Percentiles rank a stretch among this genome's conserved stretches.
These are phyloP conservation scores for Fragilariopsis cylindrus DNA, from an alignment of 108 stramenopile species.

Conservation along the genomic window DNA sequence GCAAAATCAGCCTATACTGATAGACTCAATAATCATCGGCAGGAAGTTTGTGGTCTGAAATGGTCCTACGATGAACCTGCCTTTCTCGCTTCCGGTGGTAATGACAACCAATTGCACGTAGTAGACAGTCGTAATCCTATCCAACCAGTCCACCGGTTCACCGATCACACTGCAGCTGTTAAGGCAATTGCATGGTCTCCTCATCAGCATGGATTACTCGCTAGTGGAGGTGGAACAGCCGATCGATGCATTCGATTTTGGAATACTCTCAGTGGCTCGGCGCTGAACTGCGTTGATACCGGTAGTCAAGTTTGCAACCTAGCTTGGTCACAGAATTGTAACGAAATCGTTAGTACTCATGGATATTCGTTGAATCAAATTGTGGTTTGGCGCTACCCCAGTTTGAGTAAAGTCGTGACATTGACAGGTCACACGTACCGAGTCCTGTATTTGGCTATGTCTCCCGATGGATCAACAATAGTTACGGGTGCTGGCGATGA, in stretches of 20 bases:
- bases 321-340: slow-evolving; percentile 94
- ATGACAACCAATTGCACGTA: slow-evolving; percentile 97
- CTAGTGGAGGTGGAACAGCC: slow-evolving; percentile 98
- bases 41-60: slow-evolving; percentile 98
- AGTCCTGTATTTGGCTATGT: slow-evolving; percentile 96
- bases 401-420: slow-evolving; percentile 94
- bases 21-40: slow-evolving; percentile 85
- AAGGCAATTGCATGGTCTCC: slow-evolving; percentile 99
- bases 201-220: slow-evolving; percentile 95
- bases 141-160: slow-evolving; percentile 65
- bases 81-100: slow-evolving; percentile 93
- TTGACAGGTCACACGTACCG: slow-evolving; percentile 96
- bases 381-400: slow-evolving; percentile 89
- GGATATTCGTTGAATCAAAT: slow-evolving; percentile 96
- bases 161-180: slow-evolving; percentile 97
- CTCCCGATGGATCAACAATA: slow-evolving; percentile 95
- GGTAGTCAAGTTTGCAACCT: slow-evolving; percentile 98
- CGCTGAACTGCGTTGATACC: slow-evolving; percentile 92
- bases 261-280: slow-evolving; percentile 90
- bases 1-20: slow-evolving; percentile 56
- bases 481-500: slow-evolving; percentile 99
- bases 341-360: slow-evolving; percentile 98
- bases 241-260: slow-evolving; percentile 98
- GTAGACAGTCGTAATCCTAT: slow-evolving; percentile 88
- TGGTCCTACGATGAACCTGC: slow-evolving; percentile 94